These are phyloP conservation scores for Penicillium sp. DNA, from an alignment of 2,329 filamentous ascomycete genomes.

Conservation along the genomic window DNA sequence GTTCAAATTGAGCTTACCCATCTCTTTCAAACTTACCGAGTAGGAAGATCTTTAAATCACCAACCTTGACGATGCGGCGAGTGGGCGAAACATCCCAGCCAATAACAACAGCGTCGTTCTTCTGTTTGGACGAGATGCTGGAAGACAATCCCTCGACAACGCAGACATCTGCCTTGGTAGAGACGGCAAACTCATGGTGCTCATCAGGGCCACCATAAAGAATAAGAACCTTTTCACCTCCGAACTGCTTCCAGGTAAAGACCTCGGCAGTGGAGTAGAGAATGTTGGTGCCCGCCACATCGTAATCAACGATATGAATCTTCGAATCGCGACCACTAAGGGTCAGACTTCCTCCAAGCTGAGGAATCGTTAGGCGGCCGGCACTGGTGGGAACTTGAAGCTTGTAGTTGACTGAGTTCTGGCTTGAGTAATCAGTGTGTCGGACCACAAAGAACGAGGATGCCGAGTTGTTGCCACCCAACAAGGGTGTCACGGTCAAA, in stretches of 20 bases:
- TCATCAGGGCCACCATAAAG: slow-evolving; percentile 40
- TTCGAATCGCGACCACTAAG: slow-evolving; percentile 44
- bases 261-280: slow-evolving; percentile 45
- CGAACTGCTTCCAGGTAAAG: slow-evolving; percentile 56
- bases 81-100: slow-evolving; percentile 55
- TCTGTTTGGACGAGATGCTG: slow-evolving; percentile 28
- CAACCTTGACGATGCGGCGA: slow-evolving; percentile 39
- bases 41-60: slow-evolving; percentile 53
- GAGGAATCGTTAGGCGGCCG: slow-evolving; percentile 40
- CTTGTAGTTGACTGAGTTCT: slow-evolving; percentile 56
- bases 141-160: slow-evolving; percentile 34
- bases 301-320: slow-evolving; percentile 42
- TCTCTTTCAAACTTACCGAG: slow-evolving; percentile 37
- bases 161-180: slow-evolving; percentile 23
- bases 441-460: slow-evolving; percentile 58
- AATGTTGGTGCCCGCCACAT: slow-evolving; percentile 38
- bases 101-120: slow-evolving; percentile 28
- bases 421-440: slow-evolving; percentile 61
- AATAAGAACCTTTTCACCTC: slow-evolving; percentile 48
- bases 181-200: slow-evolving; percentile 42
- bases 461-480: slow-evolving; percentile 48
- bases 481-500: slow-evolving; percentile 58
- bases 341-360: slow-evolving; percentile 37
- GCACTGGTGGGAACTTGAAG: slow-evolving; percentile 52
- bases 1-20: neutral